Conservation (phyloP, 805 yeast species). For the Candida fluviatilis region DNA sequence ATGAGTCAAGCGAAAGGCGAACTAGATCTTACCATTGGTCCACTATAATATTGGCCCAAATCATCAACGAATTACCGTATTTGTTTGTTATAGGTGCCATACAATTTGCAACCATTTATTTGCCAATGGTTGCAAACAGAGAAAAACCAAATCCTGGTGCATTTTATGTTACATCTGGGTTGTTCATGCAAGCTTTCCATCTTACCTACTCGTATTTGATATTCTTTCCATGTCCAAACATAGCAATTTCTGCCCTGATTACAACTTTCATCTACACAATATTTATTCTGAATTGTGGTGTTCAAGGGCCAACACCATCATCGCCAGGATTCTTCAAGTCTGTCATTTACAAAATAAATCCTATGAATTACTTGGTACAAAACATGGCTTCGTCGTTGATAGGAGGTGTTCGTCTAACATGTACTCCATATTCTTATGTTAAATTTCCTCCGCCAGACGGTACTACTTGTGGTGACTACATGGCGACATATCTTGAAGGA, state of each 20-base stretch:
- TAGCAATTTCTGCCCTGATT: neutral
- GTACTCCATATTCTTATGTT: slow-evolving; percentile 5
- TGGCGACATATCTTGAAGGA: slow-evolving; percentile 35
- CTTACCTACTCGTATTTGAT: neutral
- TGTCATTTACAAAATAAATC: neutral
- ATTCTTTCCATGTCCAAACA: neutral
- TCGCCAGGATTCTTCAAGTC: neutral
- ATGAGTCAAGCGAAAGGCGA: slow-evolving; percentile 38
- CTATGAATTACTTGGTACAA: neutral
- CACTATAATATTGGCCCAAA: slow-evolving; percentile 34
- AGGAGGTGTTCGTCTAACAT: neutral
- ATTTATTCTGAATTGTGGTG: neutral
- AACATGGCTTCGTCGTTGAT: neutral
- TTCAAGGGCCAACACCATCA: neutral
- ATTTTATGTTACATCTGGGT: neutral
- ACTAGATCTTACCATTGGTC: slow-evolving; percentile 42
- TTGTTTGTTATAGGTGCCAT: slow-evolving; percentile 39
- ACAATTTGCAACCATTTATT: slow-evolving; percentile 12
- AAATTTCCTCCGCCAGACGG: slow-evolving; percentile 43
- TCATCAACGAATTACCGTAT: slow-evolving; percentile 44
- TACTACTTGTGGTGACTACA: slow-evolving; percentile 56
- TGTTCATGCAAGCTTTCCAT: neutral
- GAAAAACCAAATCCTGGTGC: neutral
- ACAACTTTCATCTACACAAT: neutral
- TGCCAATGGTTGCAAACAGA: neutral